Conservation (phyloP, 1,139 yeast species). For the Saccharomycopsis crataegensis region DNA sequence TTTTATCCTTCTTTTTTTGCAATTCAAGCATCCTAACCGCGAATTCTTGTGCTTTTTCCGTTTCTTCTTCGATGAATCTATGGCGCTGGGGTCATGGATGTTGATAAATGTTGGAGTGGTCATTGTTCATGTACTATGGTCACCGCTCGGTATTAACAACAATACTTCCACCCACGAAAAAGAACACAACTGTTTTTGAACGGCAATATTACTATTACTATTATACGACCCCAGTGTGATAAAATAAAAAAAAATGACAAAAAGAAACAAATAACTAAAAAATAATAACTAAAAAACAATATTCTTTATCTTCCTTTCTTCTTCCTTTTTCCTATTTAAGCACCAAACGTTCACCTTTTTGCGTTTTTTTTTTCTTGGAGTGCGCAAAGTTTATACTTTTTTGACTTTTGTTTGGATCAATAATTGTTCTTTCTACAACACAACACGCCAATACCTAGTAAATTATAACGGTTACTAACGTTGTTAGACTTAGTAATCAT, state of each 20-base stretch:
- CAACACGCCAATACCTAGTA: too few relatives aligned
- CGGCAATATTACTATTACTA: neutral
- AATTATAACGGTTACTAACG: too few relatives aligned
- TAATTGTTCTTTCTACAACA: too few relatives aligned
- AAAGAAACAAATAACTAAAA: neutral
- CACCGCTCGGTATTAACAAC: too few relatives aligned
- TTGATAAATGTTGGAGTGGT: neutral
- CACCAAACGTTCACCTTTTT: neutral
- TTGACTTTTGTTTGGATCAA: too few relatives aligned
- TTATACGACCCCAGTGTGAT: neutral
- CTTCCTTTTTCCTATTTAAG: neutral
- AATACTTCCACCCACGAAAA: too few relatives aligned
- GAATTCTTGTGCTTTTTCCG: slow-evolving; percentile 16
- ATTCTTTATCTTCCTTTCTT: neutral
- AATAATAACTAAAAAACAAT: neutral
- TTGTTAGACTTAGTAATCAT: too few relatives aligned
- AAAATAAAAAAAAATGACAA: neutral
- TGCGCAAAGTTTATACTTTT: neutral
- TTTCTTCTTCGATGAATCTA: neutral
- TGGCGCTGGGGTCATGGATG: neutral
- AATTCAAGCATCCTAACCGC: slow-evolving; percentile 11
- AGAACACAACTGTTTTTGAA: too few relatives aligned
- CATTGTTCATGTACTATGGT: too few relatives aligned
- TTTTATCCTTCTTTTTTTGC: slow-evolving; percentile 13
- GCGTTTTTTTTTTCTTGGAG: neutral